Evolutionary conservation across 2,329 filamentous ascomycete genomes (phyloP), one percentile per base, ranked within the genome.

Genomic region (Venturia nashicola): DNA sequence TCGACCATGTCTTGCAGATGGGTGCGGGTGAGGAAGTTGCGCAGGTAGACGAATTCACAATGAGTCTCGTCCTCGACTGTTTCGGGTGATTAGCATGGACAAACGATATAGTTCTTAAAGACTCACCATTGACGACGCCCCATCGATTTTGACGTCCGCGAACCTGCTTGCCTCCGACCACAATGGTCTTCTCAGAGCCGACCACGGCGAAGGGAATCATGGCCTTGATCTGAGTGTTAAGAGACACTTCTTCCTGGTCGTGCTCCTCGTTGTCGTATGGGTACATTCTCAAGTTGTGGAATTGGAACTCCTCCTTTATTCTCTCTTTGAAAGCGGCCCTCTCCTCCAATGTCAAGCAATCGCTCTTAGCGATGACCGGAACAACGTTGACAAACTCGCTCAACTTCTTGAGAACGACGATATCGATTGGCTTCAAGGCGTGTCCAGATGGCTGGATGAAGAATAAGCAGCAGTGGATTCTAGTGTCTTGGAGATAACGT

Each of bases 281-380:
- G 83, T 96, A 99, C 94, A 99, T 99, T 84, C 96, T 93, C 74
- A 99, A 86, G 83, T 97, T 97, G 86, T 99, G 94, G 88, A 99
- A 99, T 65, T 90, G 82, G 76, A 99, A 99, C 78, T 99, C 94
- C 83, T 97, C 94, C 89, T 96, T 97, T 83, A 99, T 99, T 76
- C 79, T 74, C 81, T 97, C 91, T 86, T 99, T 99, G 86, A 99
- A 99, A 61, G 88, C 90, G 75, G 86, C 86, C 71, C 94, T 88
- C 84, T 99, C 94, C 78, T 99, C 93, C 42, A 97, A 83, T 16
- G 94, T 99, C 73, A 99, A 82, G 62, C 91, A 94, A 77, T 99
- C 94, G 65, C 94, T 89, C 84, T 99, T 99, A 77, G 94, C 94
- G 75, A 99, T 97, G 73, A 99, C 93, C 65, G 94, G 94, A 54